Conservation (phyloP, 495 filamentous ascomycete genomes). For the Pseudomonodictys pantanalensis region DNA sequence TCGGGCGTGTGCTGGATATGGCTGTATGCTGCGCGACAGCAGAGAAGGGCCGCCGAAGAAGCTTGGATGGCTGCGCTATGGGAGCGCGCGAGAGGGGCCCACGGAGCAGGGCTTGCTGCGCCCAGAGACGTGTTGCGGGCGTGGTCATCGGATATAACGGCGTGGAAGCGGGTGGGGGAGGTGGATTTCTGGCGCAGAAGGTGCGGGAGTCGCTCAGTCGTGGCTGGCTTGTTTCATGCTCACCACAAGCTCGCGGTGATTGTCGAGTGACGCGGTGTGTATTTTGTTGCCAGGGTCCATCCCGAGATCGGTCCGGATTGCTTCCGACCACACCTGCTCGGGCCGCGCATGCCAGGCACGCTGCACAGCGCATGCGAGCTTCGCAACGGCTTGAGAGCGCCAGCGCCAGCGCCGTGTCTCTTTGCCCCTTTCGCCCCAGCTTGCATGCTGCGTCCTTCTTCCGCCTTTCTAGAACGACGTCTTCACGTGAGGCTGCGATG, state of each 20-base stretch:
- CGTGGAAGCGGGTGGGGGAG: background rate
- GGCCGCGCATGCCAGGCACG: background rate
- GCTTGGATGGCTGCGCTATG: background rate
- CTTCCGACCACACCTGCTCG: background rate
- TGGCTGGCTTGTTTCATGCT: no score
- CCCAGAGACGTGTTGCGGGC: conserved; percentile 9
- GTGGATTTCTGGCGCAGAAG: background rate
- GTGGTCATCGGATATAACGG: conserved; percentile 4
- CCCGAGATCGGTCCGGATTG: background rate
- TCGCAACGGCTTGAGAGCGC: background rate
- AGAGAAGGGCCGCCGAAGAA: conserved; percentile 1
- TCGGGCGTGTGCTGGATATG: background rate
- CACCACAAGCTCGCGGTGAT: no score
- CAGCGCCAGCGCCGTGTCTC: background rate
- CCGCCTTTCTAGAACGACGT: conserved; percentile 13
- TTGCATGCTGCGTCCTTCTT: background rate
- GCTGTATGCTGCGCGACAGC: conserved; percentile 7
- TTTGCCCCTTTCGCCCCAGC: background rate
- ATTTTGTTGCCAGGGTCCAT: background rate
- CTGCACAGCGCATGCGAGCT: background rate
- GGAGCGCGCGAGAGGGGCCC: background rate
- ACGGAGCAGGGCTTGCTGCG: conserved; percentile 9
- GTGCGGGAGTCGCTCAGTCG: no score
- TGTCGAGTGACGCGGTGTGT: no score
- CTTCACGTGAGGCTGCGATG: background rate